phyloP scores from a whole-genome alignment of 139 green algal genomes.

The Chara braunii region DNA sequence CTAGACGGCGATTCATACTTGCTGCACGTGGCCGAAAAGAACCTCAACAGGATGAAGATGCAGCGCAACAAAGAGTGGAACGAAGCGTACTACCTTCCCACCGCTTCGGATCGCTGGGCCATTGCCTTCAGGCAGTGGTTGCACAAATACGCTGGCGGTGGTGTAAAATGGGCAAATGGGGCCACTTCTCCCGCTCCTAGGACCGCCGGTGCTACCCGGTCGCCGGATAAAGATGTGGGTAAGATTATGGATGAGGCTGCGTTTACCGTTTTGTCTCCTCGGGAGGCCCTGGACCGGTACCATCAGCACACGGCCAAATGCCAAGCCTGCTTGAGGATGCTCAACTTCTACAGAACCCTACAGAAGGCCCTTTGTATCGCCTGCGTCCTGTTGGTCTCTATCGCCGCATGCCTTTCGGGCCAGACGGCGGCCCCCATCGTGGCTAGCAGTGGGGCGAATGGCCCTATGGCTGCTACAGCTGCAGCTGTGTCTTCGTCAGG shows the following conservation, averaged over 20 bases:
- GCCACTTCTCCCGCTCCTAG: neutral
- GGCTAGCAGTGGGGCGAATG: neutral
- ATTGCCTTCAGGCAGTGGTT: conserved; percentile 26
- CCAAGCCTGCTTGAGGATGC: neutral
- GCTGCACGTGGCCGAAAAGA: conserved; percentile 22
- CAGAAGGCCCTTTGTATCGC: neutral
- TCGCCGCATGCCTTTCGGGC: neutral
- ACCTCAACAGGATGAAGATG: no score
- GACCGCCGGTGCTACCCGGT: neutral
- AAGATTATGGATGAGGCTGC: conserved; percentile 4
- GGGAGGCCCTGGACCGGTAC: neutral
- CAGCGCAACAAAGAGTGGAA: conserved; percentile 9
- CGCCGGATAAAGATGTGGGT: neutral
- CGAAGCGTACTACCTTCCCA: conserved; percentile 12
- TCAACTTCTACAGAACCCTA: neutral
- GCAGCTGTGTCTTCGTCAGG: conserved; percentile 1
- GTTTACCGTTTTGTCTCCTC: neutral
- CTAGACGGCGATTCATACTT: conserved; percentile 34
- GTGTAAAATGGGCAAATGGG: neutral
- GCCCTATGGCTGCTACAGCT: neutral
- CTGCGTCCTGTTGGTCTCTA: neutral
- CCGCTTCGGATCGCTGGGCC: conserved; percentile 19
- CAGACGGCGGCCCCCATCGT: conserved; percentile 15
- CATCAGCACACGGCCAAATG: conserved; percentile 1
- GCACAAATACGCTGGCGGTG: conserved; percentile 12